Evolutionary conservation across 495 filamentous ascomycete genomes (phyloP), one percentile per base, ranked within the genome.

Genomic region (Pyronema omphalodes): DNA sequence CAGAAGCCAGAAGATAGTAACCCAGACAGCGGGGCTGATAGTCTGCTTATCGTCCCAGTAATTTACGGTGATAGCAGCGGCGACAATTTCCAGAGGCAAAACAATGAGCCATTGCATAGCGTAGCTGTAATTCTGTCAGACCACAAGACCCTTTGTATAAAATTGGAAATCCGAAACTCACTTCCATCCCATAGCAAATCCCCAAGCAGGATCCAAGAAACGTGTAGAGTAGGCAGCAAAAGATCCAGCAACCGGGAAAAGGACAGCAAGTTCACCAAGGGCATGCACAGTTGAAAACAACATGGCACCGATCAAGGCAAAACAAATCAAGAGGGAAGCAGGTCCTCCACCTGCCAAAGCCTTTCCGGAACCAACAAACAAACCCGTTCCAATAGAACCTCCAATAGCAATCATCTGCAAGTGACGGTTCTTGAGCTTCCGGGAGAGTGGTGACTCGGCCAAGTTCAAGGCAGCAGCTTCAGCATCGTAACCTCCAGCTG

Each of bases 101-200:
- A 88, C 80, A 36, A 87, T 73, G 0, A 96, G 76, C 91, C 91
- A 95, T 71, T 95, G 88, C 61, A 98, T 61, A 3, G 85, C 87
- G 66, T 98, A 98, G 57, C 79, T 84, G 60, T 33, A 17, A 37
- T 19, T 29, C 5, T 29, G 23, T 29, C 23, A 29, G 23, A 29
- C 23, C 23, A 1, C 1, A 51, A 44, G 6, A 9, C 18, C n/a
- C n/a, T 3, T 17, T 7, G 5, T 5, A 5, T 12, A 52, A 52
- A 52, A 17, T 11, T 33, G 3, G 35, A 51, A 18, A 15, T 45
- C n/a, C n/a, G 55, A 44, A 33, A 75, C 73, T 66, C 59, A 80
- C 73, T 94, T 94, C 89, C 88, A 94, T 29, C 91, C 91, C 86
- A 94, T 93, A 44, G 91, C 88, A 61, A 95, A 95, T 0, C 91